Percentiles rank a stretch among this genome's conserved stretches.
phyloP scores from a whole-genome alignment of 2,329 filamentous ascomycete genomes.

The Plectosphaerella sp. region DNA sequence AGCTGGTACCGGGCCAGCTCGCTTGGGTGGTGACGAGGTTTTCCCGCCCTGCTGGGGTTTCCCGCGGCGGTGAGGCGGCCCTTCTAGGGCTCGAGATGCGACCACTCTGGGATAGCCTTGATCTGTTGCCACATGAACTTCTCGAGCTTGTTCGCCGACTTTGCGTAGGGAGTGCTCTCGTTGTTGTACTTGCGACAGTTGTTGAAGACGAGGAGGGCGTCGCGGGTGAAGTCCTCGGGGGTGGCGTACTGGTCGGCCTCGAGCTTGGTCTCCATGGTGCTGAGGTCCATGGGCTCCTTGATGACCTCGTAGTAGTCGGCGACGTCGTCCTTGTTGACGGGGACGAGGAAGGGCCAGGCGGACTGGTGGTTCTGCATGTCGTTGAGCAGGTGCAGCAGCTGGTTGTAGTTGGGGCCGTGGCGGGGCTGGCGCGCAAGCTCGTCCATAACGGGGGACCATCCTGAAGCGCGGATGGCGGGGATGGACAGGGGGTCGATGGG shows the following conservation, averaged over 20 bases:
- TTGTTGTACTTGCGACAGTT: slow-evolving; percentile 98
- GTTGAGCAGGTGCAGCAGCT: slow-evolving; percentile 86
- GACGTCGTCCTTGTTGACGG: slow-evolving; percentile 93
- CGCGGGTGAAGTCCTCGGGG: slow-evolving; percentile 87
- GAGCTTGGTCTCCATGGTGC: slow-evolving; percentile 92
- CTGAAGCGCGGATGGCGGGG: slow-evolving; percentile 82
- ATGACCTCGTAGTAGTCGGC: slow-evolving; percentile 99
- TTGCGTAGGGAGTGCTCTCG: slow-evolving; percentile 90
- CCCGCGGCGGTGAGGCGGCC: background rate
- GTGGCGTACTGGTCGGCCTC: slow-evolving; percentile 88
- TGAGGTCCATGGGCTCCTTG: slow-evolving; percentile 94
- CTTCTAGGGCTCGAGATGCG: slow-evolving; percentile 50
- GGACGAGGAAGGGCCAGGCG: slow-evolving; percentile 91
- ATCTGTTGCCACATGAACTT: slow-evolving; percentile 96
- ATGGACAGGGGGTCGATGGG: slow-evolving; percentile 84
- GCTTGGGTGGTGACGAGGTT: background rate
- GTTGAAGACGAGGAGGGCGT: slow-evolving; percentile 84
- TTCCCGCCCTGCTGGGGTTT: background rate
- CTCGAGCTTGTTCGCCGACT: slow-evolving; percentile 87
- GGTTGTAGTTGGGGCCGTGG: slow-evolving; percentile 94
- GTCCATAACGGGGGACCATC: slow-evolving; percentile 98
- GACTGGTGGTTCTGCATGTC: slow-evolving; percentile 91
- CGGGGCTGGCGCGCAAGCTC: slow-evolving; percentile 90
- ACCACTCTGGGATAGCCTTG: slow-evolving; percentile 90
- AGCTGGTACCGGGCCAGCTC: background rate